phyloP scores from a whole-genome alignment of 1,284 basidiomycete genomes.

The Xanthoconium separans region DNA sequence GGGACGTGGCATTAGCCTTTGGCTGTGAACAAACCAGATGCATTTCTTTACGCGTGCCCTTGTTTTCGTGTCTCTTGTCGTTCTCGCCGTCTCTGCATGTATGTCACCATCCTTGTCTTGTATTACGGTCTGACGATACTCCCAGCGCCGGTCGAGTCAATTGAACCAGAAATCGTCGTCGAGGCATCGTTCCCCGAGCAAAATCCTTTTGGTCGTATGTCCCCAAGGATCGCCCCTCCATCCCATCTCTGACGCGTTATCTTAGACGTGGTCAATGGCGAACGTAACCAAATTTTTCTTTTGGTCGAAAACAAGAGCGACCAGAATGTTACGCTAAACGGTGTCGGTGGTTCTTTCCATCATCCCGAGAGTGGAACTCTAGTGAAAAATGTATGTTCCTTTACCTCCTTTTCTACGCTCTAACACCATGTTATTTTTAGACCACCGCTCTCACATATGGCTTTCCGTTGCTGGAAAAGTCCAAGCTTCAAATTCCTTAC shows the following conservation, averaged over 20 bases:
- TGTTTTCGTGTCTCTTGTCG: slow-evolving; percentile 18
- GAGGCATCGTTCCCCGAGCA: slow-evolving; percentile 70
- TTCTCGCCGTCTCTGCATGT: slow-evolving; percentile 26
- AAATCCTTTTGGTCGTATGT: slow-evolving; percentile 83
- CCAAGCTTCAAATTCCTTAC: slow-evolving; percentile 74
- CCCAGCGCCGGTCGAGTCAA: slow-evolving; percentile 19
- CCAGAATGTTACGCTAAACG: slow-evolving; percentile 73
- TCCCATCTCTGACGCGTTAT: slow-evolving; percentile 9
- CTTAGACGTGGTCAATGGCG: slow-evolving; percentile 83
- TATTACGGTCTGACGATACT: slow-evolving; percentile 4
- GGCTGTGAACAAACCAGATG: slow-evolving; percentile 14
- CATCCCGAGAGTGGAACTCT: slow-evolving; percentile 64
- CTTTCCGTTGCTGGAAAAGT: slow-evolving; percentile 58
- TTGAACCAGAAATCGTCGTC: slow-evolving; percentile 56
- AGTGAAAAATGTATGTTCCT: slow-evolving; percentile 69
- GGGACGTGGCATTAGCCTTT: slow-evolving; percentile 22
- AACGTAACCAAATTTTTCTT: slow-evolving; percentile 71
- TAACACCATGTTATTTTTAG: slow-evolving; percentile 36
- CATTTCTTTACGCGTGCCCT: slow-evolving; percentile 19
- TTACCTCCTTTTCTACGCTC: neutral
- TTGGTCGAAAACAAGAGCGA: slow-evolving; percentile 75
- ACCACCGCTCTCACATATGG: slow-evolving; percentile 63
- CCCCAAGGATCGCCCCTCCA: neutral
- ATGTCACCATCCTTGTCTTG: slow-evolving; percentile 6
- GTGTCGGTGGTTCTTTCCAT: slow-evolving; percentile 71